These are phyloP conservation scores for Fusarium succisae DNA, from an alignment of 2,329 filamentous ascomycete species.

Conservation along the genomic window DNA sequence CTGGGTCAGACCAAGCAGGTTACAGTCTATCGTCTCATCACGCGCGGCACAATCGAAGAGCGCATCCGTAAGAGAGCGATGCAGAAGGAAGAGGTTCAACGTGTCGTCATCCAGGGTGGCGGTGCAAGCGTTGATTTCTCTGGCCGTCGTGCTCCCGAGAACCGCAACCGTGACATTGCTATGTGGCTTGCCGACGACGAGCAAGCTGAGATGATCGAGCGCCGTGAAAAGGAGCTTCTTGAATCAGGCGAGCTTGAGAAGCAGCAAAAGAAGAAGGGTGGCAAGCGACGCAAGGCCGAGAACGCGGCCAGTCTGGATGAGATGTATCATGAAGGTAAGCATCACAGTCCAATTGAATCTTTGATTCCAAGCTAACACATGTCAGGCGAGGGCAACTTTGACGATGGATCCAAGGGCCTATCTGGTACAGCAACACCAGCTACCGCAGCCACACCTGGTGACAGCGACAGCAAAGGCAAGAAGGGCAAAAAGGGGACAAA, in stretches of 20 bases:
- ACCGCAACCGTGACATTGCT: slow-evolving; percentile 96
- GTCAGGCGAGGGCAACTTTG: slow-evolving; percentile 93
- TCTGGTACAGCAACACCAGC: slow-evolving; percentile 76
- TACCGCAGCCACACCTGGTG: slow-evolving; percentile 84
- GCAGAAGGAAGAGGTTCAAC: slow-evolving; percentile 98
- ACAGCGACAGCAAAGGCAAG: slow-evolving; percentile 61
- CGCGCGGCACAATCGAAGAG: slow-evolving; percentile 95
- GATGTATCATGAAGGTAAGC: slow-evolving; percentile 98
- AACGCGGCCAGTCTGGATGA: slow-evolving; percentile 81
- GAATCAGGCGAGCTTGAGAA: slow-evolving; percentile 76
- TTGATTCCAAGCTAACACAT: slow-evolving; percentile 38
- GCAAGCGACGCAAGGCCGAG: slow-evolving; percentile 64
- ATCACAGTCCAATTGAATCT: not conserved
- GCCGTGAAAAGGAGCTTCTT: slow-evolving; percentile 86
- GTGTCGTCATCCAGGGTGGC: slow-evolving; percentile 93
- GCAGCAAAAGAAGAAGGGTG: slow-evolving; percentile 69
- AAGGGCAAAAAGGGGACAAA: slow-evolving; percentile 65
- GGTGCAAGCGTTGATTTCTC: slow-evolving; percentile 96
- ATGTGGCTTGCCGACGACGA: slow-evolving; percentile 99
- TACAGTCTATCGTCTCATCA: slow-evolving; percentile 97
- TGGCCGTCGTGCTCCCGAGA: slow-evolving; percentile 85
- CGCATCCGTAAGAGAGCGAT: slow-evolving; percentile 95
- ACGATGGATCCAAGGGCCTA: slow-evolving; percentile 76
- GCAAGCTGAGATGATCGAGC: slow-evolving; percentile 92
- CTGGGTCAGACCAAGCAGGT: slow-evolving; percentile 95